These are phyloP conservation scores for Agrocybe pediades DNA, from an alignment of 768 basidiomycete species.

Conservation along the genomic window DNA sequence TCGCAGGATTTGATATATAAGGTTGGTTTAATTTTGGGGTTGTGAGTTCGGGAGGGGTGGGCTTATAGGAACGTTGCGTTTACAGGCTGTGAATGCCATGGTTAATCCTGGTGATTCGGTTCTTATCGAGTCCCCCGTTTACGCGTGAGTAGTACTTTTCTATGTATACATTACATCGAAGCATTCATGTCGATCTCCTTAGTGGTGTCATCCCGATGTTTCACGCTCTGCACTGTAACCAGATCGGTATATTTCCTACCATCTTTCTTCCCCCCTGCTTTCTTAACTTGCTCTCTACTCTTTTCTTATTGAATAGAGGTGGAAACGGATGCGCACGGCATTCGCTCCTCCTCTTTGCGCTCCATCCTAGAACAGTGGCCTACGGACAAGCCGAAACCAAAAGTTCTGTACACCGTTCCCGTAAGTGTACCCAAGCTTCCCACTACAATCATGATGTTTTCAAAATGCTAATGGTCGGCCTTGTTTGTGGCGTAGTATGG, in stretches of 20 bases:
- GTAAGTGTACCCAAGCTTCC: no score
- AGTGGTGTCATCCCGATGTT: constrained; percentile 74
- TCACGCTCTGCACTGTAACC: constrained; percentile 51
- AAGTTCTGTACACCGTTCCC: constrained; percentile 79
- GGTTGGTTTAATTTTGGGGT: constrained; percentile 38
- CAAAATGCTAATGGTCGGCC: no score
- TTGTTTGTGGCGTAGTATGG: no score
- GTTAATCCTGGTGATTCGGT: constrained; percentile 80
- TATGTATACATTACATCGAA: neutral
- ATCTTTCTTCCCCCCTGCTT: neutral
- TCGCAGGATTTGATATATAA: constrained; percentile 91
- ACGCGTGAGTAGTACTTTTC: constrained; percentile 52
- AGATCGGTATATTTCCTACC: constrained; percentile 47
- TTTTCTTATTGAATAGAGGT: constrained; percentile 54
- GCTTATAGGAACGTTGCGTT: constrained; percentile 1
- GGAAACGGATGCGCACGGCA: constrained; percentile 73
- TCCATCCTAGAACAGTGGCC: constrained; percentile 77
- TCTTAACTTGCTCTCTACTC: constrained; percentile 7
- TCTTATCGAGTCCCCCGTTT: constrained; percentile 81
- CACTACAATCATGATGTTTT: no score
- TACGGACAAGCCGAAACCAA: constrained; percentile 66
- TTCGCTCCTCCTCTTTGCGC: constrained; percentile 60
- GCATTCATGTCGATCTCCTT: neutral
- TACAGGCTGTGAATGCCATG: constrained; percentile 75
- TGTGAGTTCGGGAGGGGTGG: no score